phyloP scores from a whole-genome alignment of 306 rosid species.

The Cucurbita moschata region DNA sequence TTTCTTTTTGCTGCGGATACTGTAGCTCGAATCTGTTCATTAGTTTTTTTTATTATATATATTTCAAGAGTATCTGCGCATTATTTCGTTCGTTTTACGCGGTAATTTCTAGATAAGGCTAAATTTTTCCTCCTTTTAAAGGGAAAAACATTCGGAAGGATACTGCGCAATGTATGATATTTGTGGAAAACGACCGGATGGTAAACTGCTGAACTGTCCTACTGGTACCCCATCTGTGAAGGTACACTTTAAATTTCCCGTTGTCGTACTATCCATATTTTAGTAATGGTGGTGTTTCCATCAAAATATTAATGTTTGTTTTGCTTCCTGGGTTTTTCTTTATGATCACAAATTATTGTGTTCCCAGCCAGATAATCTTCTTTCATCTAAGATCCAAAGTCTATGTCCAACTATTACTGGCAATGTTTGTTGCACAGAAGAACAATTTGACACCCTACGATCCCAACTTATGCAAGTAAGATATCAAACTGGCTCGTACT shows the following conservation, averaged over 20 bases:
- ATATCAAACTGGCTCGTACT: neutral
- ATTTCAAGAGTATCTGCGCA: neutral
- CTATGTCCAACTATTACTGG: slow-evolving; percentile 91
- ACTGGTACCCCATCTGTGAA: slow-evolving; percentile 54
- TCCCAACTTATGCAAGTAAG: slow-evolving; percentile 83
- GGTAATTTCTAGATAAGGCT: neutral
- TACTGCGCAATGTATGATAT: slow-evolving; percentile 80
- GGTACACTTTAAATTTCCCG: slow-evolving; percentile 33
- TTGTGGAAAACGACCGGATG: slow-evolving; percentile 76
- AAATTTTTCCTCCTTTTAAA: slow-evolving; percentile 6
- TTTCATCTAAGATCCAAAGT: slow-evolving; percentile 91
- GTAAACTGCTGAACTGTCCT: slow-evolving; percentile 78
- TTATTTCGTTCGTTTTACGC: neutral
- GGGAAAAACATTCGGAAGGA: slow-evolving; percentile 55
- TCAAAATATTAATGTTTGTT: neutral
- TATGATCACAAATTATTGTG: slow-evolving; percentile 8
- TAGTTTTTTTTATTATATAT: no score
- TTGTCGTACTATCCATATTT: neutral
- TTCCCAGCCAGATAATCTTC: slow-evolving; percentile 82
- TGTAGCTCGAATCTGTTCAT: no score
- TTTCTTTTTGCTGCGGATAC: neutral
- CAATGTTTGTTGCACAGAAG: slow-evolving; percentile 82
- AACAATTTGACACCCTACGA: slow-evolving; percentile 73
- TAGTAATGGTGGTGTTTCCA: neutral
- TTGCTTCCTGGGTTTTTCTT: neutral